Evolutionary conservation across 2,329 filamentous ascomycete genomes (phyloP).

Genomic region (Venturia nashicola): DNA sequence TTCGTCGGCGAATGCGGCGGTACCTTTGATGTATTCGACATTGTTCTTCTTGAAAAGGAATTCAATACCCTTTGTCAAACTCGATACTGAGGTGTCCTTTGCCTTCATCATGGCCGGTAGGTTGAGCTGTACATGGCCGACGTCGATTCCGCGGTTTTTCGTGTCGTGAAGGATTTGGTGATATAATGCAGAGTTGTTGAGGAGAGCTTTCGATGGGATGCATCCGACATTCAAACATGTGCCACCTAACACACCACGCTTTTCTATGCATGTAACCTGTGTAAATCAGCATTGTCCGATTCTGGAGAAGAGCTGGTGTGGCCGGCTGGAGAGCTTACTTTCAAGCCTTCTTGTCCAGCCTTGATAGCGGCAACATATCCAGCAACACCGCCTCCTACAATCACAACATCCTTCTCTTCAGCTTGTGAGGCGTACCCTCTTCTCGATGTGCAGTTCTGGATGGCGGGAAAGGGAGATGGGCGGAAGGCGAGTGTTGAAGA

Average conservation of each 20-base stretch:
- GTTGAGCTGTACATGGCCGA: slow-evolving; percentile 94
- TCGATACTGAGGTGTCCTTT: slow-evolving; percentile 80
- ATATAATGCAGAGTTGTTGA: slow-evolving; percentile 99
- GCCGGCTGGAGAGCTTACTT: slow-evolving; percentile 43
- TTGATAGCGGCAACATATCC: slow-evolving; percentile 99
- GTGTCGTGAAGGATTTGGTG: slow-evolving; percentile 95
- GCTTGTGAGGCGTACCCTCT: slow-evolving; percentile 13
- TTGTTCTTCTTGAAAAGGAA: slow-evolving; percentile 99
- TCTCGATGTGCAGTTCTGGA: slow-evolving; percentile 2
- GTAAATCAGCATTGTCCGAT: slow-evolving; percentile 3
- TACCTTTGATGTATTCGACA: slow-evolving; percentile 94
- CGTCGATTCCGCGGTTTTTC: slow-evolving; percentile 93
- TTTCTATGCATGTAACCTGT: slow-evolving; percentile 94
- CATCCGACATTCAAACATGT: slow-evolving; percentile 98
- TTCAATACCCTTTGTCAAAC: slow-evolving; percentile 93
- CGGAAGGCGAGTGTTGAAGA: slow-evolving; percentile 6
- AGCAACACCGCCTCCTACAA: slow-evolving; percentile 95
- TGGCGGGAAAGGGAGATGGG: slow-evolving; percentile 5
- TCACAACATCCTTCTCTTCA: slow-evolving; percentile 94
- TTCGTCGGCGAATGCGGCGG: slow-evolving; percentile 75
- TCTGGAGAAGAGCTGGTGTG: background rate
- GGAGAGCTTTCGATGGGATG: slow-evolving; percentile 97
- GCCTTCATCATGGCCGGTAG: slow-evolving; percentile 95
- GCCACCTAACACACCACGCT: slow-evolving; percentile 86
- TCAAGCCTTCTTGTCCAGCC: slow-evolving; percentile 91